phyloP scores from a whole-genome alignment of 352 stramenopile species.

The Phytophthora fragariaefolia region DNA sequence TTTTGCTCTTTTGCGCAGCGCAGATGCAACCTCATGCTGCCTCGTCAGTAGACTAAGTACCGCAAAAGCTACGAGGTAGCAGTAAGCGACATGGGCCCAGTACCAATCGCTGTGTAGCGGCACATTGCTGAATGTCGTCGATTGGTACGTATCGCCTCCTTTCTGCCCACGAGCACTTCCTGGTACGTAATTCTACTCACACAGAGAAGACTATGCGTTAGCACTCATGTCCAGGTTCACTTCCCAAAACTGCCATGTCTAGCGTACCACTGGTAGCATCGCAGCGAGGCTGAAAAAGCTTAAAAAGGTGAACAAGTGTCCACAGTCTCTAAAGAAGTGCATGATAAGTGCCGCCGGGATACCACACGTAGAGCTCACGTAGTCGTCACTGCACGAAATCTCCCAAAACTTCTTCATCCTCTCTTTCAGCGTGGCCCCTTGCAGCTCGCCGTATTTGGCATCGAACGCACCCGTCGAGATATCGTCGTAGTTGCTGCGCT shows the following conservation, averaged over 20 bases:
- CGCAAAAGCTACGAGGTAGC: conserved; percentile 67
- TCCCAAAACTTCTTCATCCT: conserved; percentile 57
- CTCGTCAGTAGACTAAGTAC: conserved; percentile 59
- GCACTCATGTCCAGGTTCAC: no score
- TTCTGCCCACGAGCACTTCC: conserved; percentile 48
- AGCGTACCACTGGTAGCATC: conserved; percentile 79
- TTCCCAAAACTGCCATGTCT: no score
- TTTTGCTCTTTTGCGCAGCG: conserved; percentile 62
- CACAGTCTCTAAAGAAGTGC: conserved; percentile 72
- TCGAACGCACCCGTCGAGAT: conserved; percentile 47
- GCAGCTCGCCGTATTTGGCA: conserved; percentile 57
- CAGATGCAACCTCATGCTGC: conserved; percentile 56
- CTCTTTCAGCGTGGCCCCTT: conserved; percentile 42
- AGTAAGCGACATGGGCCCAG: conserved; percentile 81
- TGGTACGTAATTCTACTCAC: conserved; percentile 70
- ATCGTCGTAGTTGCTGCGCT: conserved; percentile 77
- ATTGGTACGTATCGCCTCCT: conserved; percentile 61
- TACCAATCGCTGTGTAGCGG: conserved; percentile 80
- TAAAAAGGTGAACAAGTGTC: conserved; percentile 64
- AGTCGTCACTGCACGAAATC: conserved; percentile 54
- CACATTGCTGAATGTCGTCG: conserved; percentile 86
- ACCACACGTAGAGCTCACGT: conserved; percentile 68
- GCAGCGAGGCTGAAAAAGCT: conserved; percentile 71
- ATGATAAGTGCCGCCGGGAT: conserved; percentile 72
- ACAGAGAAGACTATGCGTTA: conserved; percentile 4